Conservation (phyloP, 2,329 filamentous ascomycete genomes). For the Macrophomina phaseolina region DNA sequence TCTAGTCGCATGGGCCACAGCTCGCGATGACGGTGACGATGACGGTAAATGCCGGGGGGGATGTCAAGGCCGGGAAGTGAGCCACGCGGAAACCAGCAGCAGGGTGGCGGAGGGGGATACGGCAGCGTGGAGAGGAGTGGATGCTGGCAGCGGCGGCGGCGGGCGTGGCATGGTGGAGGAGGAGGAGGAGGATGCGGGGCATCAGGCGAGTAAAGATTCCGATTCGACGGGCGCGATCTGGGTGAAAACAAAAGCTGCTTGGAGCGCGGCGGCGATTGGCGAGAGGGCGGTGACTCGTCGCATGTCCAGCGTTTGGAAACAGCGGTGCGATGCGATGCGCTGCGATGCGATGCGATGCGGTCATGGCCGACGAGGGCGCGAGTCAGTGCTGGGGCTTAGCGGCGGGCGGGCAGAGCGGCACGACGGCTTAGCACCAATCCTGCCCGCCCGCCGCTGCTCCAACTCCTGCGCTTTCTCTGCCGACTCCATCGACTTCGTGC, state of each 20-base stretch:
- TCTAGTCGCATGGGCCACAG: background rate
- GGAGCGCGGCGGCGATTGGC: constrained; percentile 12
- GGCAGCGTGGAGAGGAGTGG: background rate
- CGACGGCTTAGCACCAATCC: constrained; percentile 8
- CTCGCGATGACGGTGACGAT: constrained; percentile 6
- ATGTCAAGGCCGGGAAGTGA: background rate
- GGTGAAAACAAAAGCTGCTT: background rate
- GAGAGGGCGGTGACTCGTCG: constrained; percentile 13
- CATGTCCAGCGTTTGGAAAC: constrained; percentile 19
- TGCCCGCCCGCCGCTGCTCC: background rate
- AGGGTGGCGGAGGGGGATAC: background rate
- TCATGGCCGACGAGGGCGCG: background rate
- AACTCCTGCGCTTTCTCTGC: background rate
- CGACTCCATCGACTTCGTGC: background rate
- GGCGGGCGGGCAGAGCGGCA: constrained; percentile 17
- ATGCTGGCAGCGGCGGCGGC: background rate
- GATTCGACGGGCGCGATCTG: constrained; percentile 14
- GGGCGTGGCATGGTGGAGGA: background rate
- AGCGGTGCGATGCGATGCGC: background rate
- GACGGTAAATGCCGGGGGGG: constrained; percentile 8
- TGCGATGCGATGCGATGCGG: background rate
- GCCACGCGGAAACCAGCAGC: constrained; percentile 14
- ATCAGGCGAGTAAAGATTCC: constrained; percentile 26
- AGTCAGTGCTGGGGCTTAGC: constrained; percentile 1
- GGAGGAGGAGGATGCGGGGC: background rate